Conservation (phyloP, 2,329 filamentous ascomycete species). For the Penicillium sp. region DNA sequence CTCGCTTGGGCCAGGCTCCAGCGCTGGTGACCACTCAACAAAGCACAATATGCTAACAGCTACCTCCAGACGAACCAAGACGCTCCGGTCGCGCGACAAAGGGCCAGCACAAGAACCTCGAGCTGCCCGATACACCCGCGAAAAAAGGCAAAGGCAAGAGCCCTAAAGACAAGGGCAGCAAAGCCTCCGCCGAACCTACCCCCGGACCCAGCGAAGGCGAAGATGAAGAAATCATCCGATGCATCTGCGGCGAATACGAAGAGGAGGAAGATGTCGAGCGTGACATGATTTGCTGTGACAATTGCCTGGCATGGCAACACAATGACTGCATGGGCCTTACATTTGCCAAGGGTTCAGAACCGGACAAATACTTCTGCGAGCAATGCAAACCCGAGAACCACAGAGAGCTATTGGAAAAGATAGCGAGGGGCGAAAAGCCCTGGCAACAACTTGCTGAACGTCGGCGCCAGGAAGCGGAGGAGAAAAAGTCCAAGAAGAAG, state of each 20-base stretch:
- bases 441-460: conserved; percentile 72
- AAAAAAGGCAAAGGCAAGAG: conserved; percentile 49
- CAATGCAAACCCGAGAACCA: conserved; percentile 82
- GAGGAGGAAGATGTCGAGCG: conserved; percentile 82
- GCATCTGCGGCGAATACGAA: conserved; percentile 84
- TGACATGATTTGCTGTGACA: conserved; percentile 94
- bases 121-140: conserved; percentile 60
- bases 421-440: conserved; percentile 75
- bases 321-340: conserved; percentile 91
- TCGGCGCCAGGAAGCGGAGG: conserved; percentile 61
- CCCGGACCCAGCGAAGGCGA: conserved; percentile 50
- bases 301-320: conserved; percentile 92
- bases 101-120: conserved; percentile 89
- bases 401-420: conserved; percentile 72
- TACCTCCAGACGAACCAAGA: conserved; percentile 73
- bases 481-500: conserved; percentile 58
- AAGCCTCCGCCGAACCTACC: conserved; percentile 48
- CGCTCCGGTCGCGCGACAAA: conserved; percentile 96
- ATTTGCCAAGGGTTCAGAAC: conserved; percentile 70
- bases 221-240: conserved; percentile 80
- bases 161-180: conserved; percentile 46
- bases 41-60: conserved; percentile 30
- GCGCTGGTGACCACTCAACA: conserved; percentile 1
- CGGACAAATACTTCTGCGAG: conserved; percentile 89
- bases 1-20: not conserved